phyloP scores from a whole-genome alignment of 1,139 yeast species.

The Scheffersomyces segobiensis region DNA sequence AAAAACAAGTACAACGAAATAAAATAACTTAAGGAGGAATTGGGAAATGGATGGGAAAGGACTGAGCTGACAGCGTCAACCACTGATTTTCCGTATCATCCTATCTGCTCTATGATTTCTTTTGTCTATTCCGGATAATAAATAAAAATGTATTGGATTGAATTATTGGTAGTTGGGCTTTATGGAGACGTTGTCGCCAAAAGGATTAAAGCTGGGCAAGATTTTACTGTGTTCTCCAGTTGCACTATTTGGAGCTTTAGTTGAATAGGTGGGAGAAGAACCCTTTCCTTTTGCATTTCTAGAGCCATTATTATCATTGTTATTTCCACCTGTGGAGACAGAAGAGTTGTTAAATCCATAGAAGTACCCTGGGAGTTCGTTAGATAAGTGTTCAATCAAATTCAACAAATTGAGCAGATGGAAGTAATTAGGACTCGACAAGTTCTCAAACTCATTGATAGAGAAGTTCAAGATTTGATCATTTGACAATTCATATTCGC shows the following conservation, averaged over 20 bases:
- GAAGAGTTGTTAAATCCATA: slow-evolving; percentile 37
- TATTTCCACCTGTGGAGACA: slow-evolving; percentile 8
- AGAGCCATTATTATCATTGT: not conserved
- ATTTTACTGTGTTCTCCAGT: slow-evolving; percentile 12
- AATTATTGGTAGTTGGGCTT: not conserved
- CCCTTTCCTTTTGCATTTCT: slow-evolving; percentile 1
- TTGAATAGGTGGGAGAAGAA: slow-evolving; percentile 1
- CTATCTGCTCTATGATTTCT: not conserved
- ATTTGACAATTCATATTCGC: slow-evolving; percentile 41
- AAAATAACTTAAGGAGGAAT: not conserved
- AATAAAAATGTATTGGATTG: not conserved
- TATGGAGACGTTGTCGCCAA: slow-evolving; percentile 19
- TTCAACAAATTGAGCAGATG: slow-evolving; percentile 43
- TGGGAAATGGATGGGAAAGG: not conserved
- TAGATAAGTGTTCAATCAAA: slow-evolving; percentile 32
- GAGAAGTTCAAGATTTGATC: slow-evolving; percentile 46
- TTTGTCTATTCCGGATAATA: slow-evolving; percentile 1
- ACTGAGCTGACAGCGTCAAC: not conserved
- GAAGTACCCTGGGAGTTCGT: slow-evolving; percentile 40
- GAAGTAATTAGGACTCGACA: slow-evolving; percentile 42
- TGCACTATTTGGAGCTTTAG: not conserved
- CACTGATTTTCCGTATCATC: not conserved
- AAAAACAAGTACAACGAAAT: not conserved
- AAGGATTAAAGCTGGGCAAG: slow-evolving; percentile 32
- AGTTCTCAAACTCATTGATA: slow-evolving; percentile 36